Conservation (phyloP, 768 basidiomycete genomes). For the Exsudoporus frostii region DNA sequence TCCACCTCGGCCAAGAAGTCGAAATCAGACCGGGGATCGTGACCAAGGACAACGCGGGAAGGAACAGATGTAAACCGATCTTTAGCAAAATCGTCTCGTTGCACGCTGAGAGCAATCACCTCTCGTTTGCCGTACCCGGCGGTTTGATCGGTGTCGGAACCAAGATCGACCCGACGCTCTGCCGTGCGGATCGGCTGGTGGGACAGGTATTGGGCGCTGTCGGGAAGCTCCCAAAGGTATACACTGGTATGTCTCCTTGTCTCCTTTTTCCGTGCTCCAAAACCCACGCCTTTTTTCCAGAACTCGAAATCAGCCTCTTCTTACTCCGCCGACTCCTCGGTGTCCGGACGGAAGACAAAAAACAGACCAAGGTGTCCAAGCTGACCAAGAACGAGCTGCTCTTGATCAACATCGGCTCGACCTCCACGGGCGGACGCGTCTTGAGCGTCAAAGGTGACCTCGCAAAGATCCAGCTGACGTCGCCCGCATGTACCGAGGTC, state of each 20-base stretch:
- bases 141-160: conserved; percentile 99
- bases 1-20: conserved; percentile 87
- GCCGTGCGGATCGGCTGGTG: conserved; percentile 93
- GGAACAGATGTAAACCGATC: conserved; percentile 90
- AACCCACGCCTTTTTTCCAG: conserved; percentile 35
- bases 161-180: conserved; percentile 92
- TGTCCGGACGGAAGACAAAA: conserved; percentile 98
- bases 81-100: conserved; percentile 88
- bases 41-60: conserved; percentile 88
- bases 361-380: conserved; percentile 94
- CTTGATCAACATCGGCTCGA: conserved; percentile 97
- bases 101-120: conserved; percentile 91
- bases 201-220: conserved; percentile 96
- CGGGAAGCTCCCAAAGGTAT: conserved; percentile 91
- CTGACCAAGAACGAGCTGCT: conserved; percentile 88
- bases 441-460: conserved; percentile 92
- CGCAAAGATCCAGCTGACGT: conserved; percentile 90
- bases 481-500: conserved; percentile 93
- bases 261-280: neutral
- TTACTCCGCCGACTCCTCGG: conserved; percentile 93
- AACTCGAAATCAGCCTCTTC: conserved; percentile 92
- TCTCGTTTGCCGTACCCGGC: conserved; percentile 95
- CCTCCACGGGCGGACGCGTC: conserved; percentile 94
- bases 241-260: conserved; percentile 54
- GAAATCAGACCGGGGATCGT: conserved; percentile 98